Base-by-base conservation (phyloP, 1,139 yeast genomes). In the Candida tunisiensis region DNA sequence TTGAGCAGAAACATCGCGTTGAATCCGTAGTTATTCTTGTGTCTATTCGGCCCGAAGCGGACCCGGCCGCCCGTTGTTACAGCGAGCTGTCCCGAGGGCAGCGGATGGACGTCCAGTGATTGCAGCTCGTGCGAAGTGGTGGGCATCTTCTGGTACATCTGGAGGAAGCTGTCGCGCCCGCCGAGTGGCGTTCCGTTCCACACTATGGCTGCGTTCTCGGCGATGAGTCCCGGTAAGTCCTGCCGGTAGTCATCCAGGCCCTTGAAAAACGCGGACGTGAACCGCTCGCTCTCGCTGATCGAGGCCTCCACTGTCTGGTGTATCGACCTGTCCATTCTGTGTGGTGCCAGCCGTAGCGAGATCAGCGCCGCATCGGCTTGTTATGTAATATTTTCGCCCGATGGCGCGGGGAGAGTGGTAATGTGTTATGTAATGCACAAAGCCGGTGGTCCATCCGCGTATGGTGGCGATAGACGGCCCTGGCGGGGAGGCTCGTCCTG, bases 121-220 rank as follows among this genome's bases (percentile, higher is more conserved):
- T 44, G 29, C 11, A 51, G 30, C 6, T 45, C 51, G 36, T 53
- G 58, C 19, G 21, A 23, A 8, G 50, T 45, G 6, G 24, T n/a
- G 3, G 57, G 57, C 41, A 48, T 40, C 15, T 37, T 35, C 3
- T 36, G 25, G 31, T 44, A 34, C 49, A 51, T 45, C 21, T 42
- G 42, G 21, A 39, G 21, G 24, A 53, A 50, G 10, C 48, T 44
- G 16, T 48, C 54, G 5, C 39, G 34, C n/a, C 58, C 58, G 11
- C 42, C 52, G 10, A 53, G 36, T n/a, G 58, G 57, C 13, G 44
- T 46, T 11, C 58, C 58, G 33, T 51, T 49, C 56, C 56, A 53
- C 12, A 53, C 50, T 15, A 53, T 40, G 13, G 54, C 48, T 4
- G 53, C 42, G 14, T 37, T 37, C 9, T 49, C 46, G 10, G 33